Percentiles rank a stretch among this genome's conserved stretches.
phyloP scores from a whole-genome alignment of 768 basidiomycete species.

The Boletus patriciae region DNA sequence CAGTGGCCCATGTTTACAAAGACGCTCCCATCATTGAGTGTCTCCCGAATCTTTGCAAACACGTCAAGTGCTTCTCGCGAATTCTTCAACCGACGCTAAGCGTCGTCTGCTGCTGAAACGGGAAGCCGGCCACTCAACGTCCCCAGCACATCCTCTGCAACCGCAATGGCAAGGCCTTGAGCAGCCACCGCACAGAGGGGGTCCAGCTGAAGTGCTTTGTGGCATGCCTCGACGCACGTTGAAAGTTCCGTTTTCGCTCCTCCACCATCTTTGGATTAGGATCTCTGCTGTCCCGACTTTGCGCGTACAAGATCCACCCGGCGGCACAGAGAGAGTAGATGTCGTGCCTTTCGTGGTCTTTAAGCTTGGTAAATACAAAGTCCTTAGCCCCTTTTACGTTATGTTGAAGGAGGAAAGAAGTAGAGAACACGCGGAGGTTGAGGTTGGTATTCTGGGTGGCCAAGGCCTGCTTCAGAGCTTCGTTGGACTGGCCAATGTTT shows the following conservation, averaged over 20 bases:
- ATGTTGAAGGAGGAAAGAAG: constrained; percentile 85
- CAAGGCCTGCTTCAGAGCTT: constrained; percentile 88
- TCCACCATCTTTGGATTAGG: constrained; percentile 45
- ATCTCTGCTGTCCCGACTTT: constrained; percentile 83
- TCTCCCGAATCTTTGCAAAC: constrained; percentile 90
- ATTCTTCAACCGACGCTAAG: constrained; percentile 62
- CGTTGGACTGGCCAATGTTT: constrained; percentile 65
- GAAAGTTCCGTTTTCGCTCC: constrained; percentile 76
- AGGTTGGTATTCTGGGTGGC: constrained; percentile 73
- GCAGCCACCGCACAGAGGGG: constrained; percentile 89
- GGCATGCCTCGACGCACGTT: constrained; percentile 88
- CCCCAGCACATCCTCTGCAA: constrained; percentile 89
- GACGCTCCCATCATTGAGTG: constrained; percentile 77
- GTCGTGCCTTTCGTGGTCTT: constrained; percentile 84
- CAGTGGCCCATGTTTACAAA: constrained; percentile 98
- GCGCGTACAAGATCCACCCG: constrained; percentile 82
- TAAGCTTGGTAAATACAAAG: constrained; percentile 86
- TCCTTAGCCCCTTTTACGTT: constrained; percentile 75
- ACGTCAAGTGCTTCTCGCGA: constrained; percentile 86
- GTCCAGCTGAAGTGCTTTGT: constrained; percentile 85
- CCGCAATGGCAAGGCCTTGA: constrained; percentile 90
- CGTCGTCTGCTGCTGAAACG: constrained; percentile 58
- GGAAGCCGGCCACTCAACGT: constrained; percentile 54
- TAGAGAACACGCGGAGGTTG: constrained; percentile 91
- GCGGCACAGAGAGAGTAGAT: constrained; percentile 89